Base-by-base conservation (phyloP, 495 filamentous ascomycete genomes). In the Usnea hakonensis region DNA sequence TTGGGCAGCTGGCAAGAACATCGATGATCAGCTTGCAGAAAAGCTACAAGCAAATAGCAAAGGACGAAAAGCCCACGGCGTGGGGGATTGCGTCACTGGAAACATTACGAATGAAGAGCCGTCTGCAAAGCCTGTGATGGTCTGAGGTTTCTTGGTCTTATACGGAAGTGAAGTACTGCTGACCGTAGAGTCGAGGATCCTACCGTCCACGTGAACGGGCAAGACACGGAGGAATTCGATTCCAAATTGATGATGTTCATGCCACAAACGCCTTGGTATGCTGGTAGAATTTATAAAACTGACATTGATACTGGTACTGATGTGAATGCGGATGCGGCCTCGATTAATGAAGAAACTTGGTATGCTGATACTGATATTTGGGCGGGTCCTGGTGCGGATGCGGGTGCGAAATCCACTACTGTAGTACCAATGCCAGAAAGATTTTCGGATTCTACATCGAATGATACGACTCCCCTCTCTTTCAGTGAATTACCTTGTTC, bases 1-100 rank as follows among this genome's bases (percentile, higher is more conserved):
- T 13, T 54, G 32, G 36, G 64, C 48, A 23, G 57, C 41, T n/a
- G 64, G 64, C 0, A 63, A 60, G 33, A 16, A 52, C 0, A 32
- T 66, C 2, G 56, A 60, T n/a, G 38, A 63, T 14, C n/a, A 16
- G 46, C 7, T 66, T 16, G 41, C n/a, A 16, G 17, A 21, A 2
- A 21, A 21, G 17, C 44, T 63, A 19, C 35, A 26, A 10, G 43
- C 57, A 17, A 44, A 35, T 5, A 58, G 11, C 14, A 50, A 23
- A 52, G 35, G 9, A n/a, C 10, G 21, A 1, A 28, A 23, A 48
- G 2, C 33, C 3, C 56, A 28, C 36, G 2, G 43, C 38, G 21
- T 23, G 4, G 44, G 44, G 23, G 44, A 48, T 16, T 48, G 44
- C 23, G 16, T 28, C 10, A 48, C 44, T 48, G 44, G 44, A 6